A percentile compares a stretch with the other conserved stretches of the same genome.
Evolutionary conservation across 768 basidiomycete species (phyloP).

Genomic region (Hydnomerulius pinastri): DNA sequence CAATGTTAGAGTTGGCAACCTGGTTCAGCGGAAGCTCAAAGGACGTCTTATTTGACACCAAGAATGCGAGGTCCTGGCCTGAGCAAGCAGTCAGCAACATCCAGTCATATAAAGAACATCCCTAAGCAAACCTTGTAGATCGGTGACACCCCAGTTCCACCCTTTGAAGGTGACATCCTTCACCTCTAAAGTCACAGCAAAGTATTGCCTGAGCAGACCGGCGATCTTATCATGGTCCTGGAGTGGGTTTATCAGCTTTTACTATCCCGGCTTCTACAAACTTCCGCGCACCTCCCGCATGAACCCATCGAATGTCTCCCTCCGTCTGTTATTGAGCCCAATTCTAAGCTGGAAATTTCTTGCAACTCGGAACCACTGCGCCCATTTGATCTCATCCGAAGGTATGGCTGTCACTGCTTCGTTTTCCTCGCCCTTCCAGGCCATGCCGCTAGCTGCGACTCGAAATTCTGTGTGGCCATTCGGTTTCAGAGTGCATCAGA

Average conservation of each 20-base stretch:
- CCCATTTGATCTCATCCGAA: constrained; percentile 79
- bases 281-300: constrained; percentile 65
- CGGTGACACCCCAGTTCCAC: constrained; percentile 98
- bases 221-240: constrained; percentile 92
- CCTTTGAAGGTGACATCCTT: constrained; percentile 90
- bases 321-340: constrained; percentile 72
- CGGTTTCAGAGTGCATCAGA: neutral
- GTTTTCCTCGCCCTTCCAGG: constrained; percentile 84
- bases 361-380: constrained; percentile 90
- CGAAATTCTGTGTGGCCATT: constrained; percentile 67
- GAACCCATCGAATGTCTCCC: constrained; percentile 94
- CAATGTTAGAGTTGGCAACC: constrained; percentile 97
- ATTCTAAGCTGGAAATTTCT: constrained; percentile 89
- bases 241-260: neutral
- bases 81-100: constrained; percentile 5
- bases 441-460: constrained; percentile 87
- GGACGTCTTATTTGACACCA: constrained; percentile 81
- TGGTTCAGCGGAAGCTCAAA: constrained; percentile 87
- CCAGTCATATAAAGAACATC: neutral
- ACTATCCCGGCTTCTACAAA: neutral
- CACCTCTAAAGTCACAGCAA: constrained; percentile 79
- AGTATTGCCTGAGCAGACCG: constrained; percentile 81
- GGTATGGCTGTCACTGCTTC: constrained; percentile 65
- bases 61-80: constrained; percentile 93
- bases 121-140: constrained; percentile 77